phyloP scores from a whole-genome alignment of 371 early-diverging fungal species.

The Mucor racemosus region DNA sequence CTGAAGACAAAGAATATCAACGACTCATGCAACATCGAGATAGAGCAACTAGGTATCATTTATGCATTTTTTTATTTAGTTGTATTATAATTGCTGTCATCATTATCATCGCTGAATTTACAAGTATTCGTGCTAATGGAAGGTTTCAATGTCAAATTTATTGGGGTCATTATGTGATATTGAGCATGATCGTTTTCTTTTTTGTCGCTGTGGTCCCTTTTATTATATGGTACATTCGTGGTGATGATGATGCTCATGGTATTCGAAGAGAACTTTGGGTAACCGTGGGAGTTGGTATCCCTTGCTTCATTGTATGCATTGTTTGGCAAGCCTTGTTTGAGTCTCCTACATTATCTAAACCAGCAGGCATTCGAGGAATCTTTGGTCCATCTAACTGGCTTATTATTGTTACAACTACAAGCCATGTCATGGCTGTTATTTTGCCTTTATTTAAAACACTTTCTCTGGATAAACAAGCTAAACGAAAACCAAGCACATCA shows the following conservation, averaged over 20 bases:
- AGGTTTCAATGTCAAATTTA: neutral
- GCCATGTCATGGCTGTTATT: conserved; percentile 16
- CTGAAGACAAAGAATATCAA: conserved; percentile 1
- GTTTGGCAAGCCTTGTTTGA: conserved; percentile 18
- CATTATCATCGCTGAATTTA: conserved; percentile 3
- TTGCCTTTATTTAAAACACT: conserved; percentile 19
- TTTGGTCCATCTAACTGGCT: conserved; percentile 26
- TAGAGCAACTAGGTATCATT: neutral
- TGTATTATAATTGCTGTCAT: neutral
- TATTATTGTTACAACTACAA: conserved; percentile 14
- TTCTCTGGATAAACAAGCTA: neutral
- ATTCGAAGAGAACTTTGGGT: conserved; percentile 42
- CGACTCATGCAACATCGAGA: conserved; percentile 9
- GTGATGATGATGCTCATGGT: conserved; percentile 39
- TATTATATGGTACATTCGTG: conserved; percentile 30
- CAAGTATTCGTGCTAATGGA: neutral
- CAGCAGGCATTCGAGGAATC: neutral
- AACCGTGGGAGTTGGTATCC: conserved; percentile 25
- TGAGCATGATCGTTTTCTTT: conserved; percentile 11
- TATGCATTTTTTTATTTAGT: neutral
- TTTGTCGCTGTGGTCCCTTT: conserved; percentile 17
- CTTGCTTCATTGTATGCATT: conserved; percentile 27
- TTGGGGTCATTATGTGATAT: conserved; percentile 9
- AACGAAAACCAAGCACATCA: neutral
- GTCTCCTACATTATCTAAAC: neutral